Conservation (phyloP, 495 filamentous ascomycete genomes). For the Podospora comata region DNA sequence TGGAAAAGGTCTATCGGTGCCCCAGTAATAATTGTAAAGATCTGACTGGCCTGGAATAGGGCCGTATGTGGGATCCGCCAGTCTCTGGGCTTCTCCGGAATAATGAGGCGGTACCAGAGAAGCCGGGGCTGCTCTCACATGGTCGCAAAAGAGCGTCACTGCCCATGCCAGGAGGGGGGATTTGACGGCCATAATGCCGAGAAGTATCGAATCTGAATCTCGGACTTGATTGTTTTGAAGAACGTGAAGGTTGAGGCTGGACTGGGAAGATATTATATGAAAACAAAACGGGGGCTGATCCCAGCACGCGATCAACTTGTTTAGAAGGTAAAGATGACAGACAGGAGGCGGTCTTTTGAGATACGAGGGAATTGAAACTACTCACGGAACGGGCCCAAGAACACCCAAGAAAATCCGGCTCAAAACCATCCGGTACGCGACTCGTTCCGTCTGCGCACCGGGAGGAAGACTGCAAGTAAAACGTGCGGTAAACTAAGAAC, state of each 20-base stretch:
- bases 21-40: constrained; percentile 44
- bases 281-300: not conserved
- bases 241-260: not conserved
- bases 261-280: not conserved
- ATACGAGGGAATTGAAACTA: not conserved
- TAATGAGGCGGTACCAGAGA: constrained; percentile 8
- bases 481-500: not conserved
- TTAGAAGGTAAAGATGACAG: not conserved
- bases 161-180: not conserved
- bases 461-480: no score
- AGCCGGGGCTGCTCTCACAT: not conserved
- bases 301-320: no score
- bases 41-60: constrained; percentile 44
- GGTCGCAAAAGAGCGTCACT: not conserved
- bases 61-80: constrained; percentile 39
- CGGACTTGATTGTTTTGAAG: not conserved
- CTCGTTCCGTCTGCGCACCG: not conserved
- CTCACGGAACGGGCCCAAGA: not conserved
- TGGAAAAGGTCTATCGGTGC: constrained; percentile 44
- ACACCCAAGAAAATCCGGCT: not conserved
- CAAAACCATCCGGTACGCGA: not conserved
- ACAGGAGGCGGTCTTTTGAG: not conserved
- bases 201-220: not conserved
- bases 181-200: not conserved
- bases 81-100: constrained; percentile 32